phyloP scores from a whole-genome alignment of 2,329 filamentous ascomycete species.

The Teratosphaeria destructans region DNA sequence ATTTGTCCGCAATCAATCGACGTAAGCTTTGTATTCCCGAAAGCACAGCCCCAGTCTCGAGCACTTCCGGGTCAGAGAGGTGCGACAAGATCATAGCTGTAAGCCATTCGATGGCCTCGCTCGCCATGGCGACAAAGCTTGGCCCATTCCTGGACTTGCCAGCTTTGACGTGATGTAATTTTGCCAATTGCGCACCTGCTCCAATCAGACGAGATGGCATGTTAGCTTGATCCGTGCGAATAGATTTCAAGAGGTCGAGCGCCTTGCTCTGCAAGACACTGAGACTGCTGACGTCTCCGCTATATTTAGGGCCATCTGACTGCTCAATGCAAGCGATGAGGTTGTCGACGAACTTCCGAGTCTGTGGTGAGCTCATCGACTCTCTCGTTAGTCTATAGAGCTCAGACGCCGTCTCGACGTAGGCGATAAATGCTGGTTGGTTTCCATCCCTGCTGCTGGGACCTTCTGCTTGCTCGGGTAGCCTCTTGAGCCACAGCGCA shows the following conservation, averaged over 20 bases:
- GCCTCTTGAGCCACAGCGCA: conserved; percentile 21
- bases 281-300: conserved; percentile 60
- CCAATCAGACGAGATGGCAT: conserved; percentile 59
- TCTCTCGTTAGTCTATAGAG: conserved; percentile 65
- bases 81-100: conserved; percentile 51
- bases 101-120: conserved; percentile 64
- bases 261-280: conserved; percentile 64
- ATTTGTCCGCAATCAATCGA: conserved; percentile 67
- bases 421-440: conserved; percentile 76
- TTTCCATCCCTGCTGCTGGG: conserved; percentile 36
- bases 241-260: conserved; percentile 54
- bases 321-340: conserved; percentile 61
- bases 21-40: conserved; percentile 57
- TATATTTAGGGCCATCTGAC: conserved; percentile 57
- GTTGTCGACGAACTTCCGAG: conserved; percentile 59
- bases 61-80: conserved; percentile 55
- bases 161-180: conserved; percentile 51
- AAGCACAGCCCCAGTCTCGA: conserved; percentile 55
- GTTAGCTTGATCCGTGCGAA: conserved; percentile 55
- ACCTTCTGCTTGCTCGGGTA: conserved; percentile 13
- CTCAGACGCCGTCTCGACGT: conserved; percentile 63
- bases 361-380: conserved; percentile 51
- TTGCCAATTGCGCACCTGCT: conserved; percentile 59
- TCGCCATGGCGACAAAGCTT: conserved; percentile 84
- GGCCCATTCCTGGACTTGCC: conserved; percentile 38